These are phyloP conservation scores for Penicillium coprophilum DNA, from an alignment of 495 filamentous ascomycete species.

Conservation along the genomic window DNA sequence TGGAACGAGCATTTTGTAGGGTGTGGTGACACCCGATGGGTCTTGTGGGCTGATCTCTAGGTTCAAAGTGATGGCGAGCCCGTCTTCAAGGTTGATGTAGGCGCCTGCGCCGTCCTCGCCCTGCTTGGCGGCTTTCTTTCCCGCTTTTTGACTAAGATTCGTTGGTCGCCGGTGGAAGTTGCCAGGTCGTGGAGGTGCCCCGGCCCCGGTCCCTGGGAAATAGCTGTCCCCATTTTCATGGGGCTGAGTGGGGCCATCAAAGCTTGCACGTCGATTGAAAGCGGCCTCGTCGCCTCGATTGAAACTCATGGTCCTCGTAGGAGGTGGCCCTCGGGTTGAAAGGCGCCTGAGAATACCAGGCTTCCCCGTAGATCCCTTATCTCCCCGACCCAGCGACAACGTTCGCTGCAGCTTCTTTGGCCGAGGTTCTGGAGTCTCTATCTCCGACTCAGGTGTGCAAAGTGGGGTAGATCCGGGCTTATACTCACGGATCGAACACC, in stretches of 20 bases:
- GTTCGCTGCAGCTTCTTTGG: slow-evolving; percentile 56
- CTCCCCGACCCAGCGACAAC: slow-evolving; percentile 61
- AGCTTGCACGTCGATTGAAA: slow-evolving; percentile 37
- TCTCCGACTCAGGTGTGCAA: slow-evolving; percentile 49
- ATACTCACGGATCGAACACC: slow-evolving; percentile 84
- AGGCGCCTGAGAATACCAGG: slow-evolving; percentile 52
- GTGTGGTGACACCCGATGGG: slow-evolving; percentile 82
- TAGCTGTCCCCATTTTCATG: slow-evolving; percentile 39
- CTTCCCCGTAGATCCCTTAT: slow-evolving; percentile 37
- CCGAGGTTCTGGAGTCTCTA: slow-evolving; percentile 39
- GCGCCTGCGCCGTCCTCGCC: slow-evolving; percentile 44
- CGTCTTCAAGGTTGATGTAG: slow-evolving; percentile 67
- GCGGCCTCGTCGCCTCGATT: slow-evolving; percentile 24
- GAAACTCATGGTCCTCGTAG: slow-evolving; percentile 43
- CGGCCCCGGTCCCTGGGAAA: slow-evolving; percentile 30
- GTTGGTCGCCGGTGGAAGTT: slow-evolving; percentile 73
- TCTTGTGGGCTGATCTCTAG: slow-evolving; percentile 83
- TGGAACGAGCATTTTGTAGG: slow-evolving; percentile 85
- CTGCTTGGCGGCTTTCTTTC: slow-evolving; percentile 38
- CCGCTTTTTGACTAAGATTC: slow-evolving; percentile 60
- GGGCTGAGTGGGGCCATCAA: slow-evolving; percentile 39
- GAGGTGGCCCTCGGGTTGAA: slow-evolving; percentile 44
- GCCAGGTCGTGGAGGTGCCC: slow-evolving; percentile 39
- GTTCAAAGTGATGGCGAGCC: slow-evolving; percentile 80
- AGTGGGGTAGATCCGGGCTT: slow-evolving; percentile 74